phyloP scores from a whole-genome alignment of 495 filamentous ascomycete genomes.

The Lentithecium fluviatile region DNA sequence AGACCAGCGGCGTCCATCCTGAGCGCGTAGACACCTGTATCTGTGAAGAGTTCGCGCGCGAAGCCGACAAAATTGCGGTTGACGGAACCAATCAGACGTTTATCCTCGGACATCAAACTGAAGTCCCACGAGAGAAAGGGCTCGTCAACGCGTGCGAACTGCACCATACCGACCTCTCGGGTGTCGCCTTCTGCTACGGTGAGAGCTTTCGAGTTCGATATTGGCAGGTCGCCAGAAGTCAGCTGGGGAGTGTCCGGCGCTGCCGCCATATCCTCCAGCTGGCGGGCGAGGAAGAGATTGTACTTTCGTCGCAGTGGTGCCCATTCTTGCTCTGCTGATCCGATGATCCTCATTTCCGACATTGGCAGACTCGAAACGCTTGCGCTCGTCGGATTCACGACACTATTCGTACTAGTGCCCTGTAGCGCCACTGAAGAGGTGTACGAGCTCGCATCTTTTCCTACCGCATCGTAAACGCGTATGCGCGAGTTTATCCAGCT shows the following conservation, averaged over 20 bases:
- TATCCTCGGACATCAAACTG: conserved; percentile 37
- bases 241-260: conserved; percentile 38
- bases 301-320: conserved; percentile 66
- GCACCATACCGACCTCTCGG: conserved; percentile 51
- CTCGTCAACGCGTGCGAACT: conserved; percentile 60
- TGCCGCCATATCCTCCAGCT: conserved; percentile 35
- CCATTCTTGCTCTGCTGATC: conserved; percentile 69
- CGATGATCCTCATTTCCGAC: conserved; percentile 62
- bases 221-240: conserved; percentile 48
- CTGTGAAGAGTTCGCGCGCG: conserved; percentile 69
- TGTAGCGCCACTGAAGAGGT: conserved; percentile 48
- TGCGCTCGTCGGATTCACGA: conserved; percentile 45
- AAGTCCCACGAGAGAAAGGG: conserved; percentile 50
- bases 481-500: conserved; percentile 66
- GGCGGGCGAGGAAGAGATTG: conserved; percentile 58
- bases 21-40: conserved; percentile 68
- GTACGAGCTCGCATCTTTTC: conserved; percentile 37
- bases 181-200: conserved; percentile 45
- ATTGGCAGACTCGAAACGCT: conserved; percentile 54
- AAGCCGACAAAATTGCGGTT: conserved; percentile 69
- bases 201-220: conserved; percentile 52
- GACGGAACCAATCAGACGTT: conserved; percentile 55
- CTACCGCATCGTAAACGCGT: conserved; percentile 60
- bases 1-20: conserved; percentile 64
- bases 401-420: conserved; percentile 45